phyloP scores from a whole-genome alignment of 306 rosid genomes.

The Senna siamea region DNA sequence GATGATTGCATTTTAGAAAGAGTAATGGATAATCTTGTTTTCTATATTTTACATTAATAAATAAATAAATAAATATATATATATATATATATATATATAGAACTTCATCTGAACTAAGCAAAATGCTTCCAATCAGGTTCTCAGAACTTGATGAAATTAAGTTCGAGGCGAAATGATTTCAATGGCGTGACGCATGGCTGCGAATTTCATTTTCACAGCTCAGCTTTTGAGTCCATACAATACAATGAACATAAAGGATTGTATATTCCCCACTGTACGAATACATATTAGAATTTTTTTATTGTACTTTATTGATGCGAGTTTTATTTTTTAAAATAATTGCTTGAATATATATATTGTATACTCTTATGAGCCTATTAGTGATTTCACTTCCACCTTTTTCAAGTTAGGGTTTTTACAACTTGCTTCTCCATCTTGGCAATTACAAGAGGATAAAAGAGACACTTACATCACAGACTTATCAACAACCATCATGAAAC shows the following conservation, averaged over 20 bases:
- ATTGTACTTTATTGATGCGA: no score
- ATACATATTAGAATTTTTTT: no score
- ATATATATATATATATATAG: no score
- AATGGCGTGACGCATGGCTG: constrained; percentile 22
- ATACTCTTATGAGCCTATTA: no score
- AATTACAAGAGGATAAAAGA: no score
- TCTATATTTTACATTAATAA: neutral
- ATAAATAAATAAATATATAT: no score
- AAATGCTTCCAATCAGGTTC: neutral
- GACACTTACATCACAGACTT: no score
- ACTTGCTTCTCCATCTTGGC: neutral
- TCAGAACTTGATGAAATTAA: neutral
- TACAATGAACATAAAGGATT: neutral
- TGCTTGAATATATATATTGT: no score
- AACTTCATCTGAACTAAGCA: neutral
- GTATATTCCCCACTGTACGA: constrained; percentile 1
- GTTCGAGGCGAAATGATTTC: constrained; percentile 21
- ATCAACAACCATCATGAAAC: no score
- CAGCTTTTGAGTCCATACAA: neutral
- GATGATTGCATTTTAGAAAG: no score
- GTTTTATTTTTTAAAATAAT: no score
- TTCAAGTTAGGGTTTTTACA: neutral
- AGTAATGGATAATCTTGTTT: constrained; percentile 9
- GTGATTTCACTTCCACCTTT: no score
- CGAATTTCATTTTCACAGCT: constrained; percentile 32